A percentile compares a stretch with the other conserved stretches of the same genome.
These are phyloP conservation scores for Conoideocrella luteorostrata DNA, from an alignment of 2,329 filamentous ascomycete genomes.

Conservation along the genomic window DNA sequence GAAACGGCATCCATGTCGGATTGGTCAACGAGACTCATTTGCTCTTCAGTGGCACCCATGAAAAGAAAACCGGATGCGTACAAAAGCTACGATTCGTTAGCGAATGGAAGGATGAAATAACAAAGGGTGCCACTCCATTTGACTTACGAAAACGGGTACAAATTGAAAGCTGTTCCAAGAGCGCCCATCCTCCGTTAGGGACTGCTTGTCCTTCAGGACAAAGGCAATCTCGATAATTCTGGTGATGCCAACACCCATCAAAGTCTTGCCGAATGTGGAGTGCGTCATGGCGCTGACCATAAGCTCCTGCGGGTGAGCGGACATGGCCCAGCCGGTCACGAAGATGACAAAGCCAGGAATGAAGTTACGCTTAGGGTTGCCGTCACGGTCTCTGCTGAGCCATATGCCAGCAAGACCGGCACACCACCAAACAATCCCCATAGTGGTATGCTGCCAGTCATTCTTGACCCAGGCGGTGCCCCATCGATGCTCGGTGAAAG, in stretches of 20 bases:
- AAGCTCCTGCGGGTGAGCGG: slow-evolving; percentile 77
- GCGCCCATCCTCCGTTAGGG: slow-evolving; percentile 58
- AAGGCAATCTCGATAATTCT: slow-evolving; percentile 91
- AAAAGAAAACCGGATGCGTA: slow-evolving; percentile 93
- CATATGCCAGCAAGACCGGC: slow-evolving; percentile 87
- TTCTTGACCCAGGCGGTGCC: slow-evolving; percentile 83
- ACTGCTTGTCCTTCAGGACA: slow-evolving; percentile 66
- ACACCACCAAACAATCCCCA: slow-evolving; percentile 99
- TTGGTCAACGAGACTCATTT: slow-evolving; percentile 71
- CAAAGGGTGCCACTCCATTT: background rate
- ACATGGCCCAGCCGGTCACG: slow-evolving; percentile 94
- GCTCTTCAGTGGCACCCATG: slow-evolving; percentile 95
- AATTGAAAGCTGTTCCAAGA: slow-evolving; percentile 59
- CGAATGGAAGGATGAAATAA: background rate
- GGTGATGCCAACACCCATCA: slow-evolving; percentile 82
- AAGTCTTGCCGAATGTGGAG: slow-evolving; percentile 82
- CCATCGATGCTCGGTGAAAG: slow-evolving; percentile 96
- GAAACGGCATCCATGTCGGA: slow-evolving; percentile 81
- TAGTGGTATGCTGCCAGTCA: slow-evolving; percentile 96
- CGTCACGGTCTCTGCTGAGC: slow-evolving; percentile 79
- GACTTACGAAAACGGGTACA: slow-evolving; percentile 50
- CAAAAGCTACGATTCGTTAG: slow-evolving; percentile 55
- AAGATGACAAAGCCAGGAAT: slow-evolving; percentile 87
- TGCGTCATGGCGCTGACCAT: slow-evolving; percentile 85
- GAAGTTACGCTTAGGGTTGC: slow-evolving; percentile 84